phyloP scores from a whole-genome alignment of 2,329 filamentous ascomycete genomes.

The Fusarium lateritium region DNA sequence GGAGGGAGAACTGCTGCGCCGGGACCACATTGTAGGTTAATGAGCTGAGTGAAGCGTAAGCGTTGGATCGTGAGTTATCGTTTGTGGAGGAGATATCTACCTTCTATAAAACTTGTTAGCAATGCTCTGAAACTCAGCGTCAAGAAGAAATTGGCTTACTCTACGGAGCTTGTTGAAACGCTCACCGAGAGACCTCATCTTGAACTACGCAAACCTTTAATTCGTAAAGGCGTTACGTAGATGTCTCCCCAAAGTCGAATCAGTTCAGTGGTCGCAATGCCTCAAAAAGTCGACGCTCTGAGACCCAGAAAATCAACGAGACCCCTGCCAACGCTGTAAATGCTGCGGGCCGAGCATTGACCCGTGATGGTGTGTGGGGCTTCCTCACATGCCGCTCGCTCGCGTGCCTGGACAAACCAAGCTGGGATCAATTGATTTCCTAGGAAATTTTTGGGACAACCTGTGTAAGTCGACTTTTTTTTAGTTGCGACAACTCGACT shows the following conservation, averaged over 20 bases:
- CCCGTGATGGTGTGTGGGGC: slow-evolving; percentile 42
- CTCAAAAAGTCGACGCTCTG: slow-evolving; percentile 48
- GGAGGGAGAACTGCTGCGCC: slow-evolving; percentile 86
- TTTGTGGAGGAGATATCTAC: slow-evolving; percentile 53
- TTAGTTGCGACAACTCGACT: slow-evolving; percentile 18
- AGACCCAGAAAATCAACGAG: slow-evolving; percentile 49
- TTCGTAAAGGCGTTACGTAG: slow-evolving; percentile 37
- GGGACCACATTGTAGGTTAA: slow-evolving; percentile 82
- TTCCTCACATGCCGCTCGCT: slow-evolving; percentile 28
- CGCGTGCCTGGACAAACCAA: slow-evolving; percentile 7
- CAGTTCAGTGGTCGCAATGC: slow-evolving; percentile 35
- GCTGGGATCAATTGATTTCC: slow-evolving; percentile 20
- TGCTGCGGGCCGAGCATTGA: slow-evolving; percentile 49
- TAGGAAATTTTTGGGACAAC: slow-evolving; percentile 47
- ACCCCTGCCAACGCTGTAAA: slow-evolving; percentile 43
- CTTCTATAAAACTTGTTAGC: slow-evolving; percentile 56
- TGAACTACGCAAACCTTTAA: slow-evolving; percentile 41
- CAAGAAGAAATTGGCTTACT: slow-evolving; percentile 65
- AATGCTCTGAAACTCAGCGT: background rate
- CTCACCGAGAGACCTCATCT: slow-evolving; percentile 68
- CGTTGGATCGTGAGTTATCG: slow-evolving; percentile 42
- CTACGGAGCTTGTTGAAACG: slow-evolving; percentile 82
- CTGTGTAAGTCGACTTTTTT: slow-evolving; percentile 33
- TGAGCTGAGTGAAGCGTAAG: slow-evolving; percentile 67
- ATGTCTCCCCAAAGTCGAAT: slow-evolving; percentile 28